Conservation (phyloP, 2,329 filamentous ascomycete genomes). For the Colletotrichum magnum region DNA sequence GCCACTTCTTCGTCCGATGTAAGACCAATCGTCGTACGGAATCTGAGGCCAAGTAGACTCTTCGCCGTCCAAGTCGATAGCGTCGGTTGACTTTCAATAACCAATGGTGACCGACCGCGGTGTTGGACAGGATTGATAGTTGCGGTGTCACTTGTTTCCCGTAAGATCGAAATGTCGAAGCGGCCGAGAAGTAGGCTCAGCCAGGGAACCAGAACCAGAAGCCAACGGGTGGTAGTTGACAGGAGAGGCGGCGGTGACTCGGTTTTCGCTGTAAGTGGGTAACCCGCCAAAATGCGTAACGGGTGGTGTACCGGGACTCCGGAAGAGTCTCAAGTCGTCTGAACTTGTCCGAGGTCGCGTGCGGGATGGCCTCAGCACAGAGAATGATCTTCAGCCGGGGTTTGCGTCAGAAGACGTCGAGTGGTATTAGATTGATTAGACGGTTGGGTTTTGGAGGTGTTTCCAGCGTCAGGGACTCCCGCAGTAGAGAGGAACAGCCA, state of each 20-base stretch:
- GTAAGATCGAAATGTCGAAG: background rate
- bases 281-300: conserved; percentile 29
- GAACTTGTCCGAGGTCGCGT: conserved; percentile 15
- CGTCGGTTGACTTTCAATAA: background rate
- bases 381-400: conserved; percentile 39
- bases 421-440: conserved; percentile 31
- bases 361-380: conserved; percentile 20
- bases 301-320: conserved; percentile 33
- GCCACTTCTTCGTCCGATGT: conserved; percentile 38
- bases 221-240: conserved; percentile 2
- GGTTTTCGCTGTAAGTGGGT: conserved; percentile 25
- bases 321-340: conserved; percentile 40
- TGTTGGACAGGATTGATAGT: conserved; percentile 11
- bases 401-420: conserved; percentile 32
- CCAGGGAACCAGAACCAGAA: background rate
- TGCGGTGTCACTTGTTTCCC: conserved; percentile 14
- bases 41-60: background rate
- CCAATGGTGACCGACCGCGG: conserved; percentile 16
- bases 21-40: conserved; percentile 23
- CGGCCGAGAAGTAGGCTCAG: background rate
- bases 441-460: conserved; percentile 10
- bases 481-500: conserved; percentile 11
- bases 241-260: conserved; percentile 1
- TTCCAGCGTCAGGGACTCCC: conserved; percentile 15
- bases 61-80: conserved; percentile 13